A percentile compares a stretch with the other conserved stretches of the same genome.
phyloP scores from a whole-genome alignment of 129 eudicot species.

The Chrysanthemum seticuspe region DNA sequence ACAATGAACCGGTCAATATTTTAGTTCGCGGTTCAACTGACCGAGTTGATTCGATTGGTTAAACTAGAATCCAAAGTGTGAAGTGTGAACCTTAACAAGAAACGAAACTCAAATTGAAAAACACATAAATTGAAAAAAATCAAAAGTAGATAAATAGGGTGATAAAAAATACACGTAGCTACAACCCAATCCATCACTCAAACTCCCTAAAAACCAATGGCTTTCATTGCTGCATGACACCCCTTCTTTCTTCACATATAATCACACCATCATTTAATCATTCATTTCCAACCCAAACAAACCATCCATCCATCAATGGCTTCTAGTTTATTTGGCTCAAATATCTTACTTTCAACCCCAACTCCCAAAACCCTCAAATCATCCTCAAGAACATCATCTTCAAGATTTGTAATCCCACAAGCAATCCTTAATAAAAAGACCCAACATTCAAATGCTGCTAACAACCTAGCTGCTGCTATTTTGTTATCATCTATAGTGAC shows the following conservation, averaged over 20 bases:
- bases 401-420: slow-evolving; percentile 43
- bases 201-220: slow-evolving; percentile 31
- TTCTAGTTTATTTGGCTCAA: slow-evolving; percentile 57
- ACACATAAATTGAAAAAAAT: background rate
- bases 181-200: slow-evolving; percentile 40
- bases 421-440: slow-evolving; percentile 44
- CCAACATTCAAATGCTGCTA: slow-evolving; percentile 46
- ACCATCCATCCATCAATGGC: slow-evolving; percentile 42
- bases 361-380: slow-evolving; percentile 62
- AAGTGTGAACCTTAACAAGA: background rate
- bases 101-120: slow-evolving; percentile 7
- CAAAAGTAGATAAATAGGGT: slow-evolving; percentile 35
- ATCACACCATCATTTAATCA: background rate
- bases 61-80: background rate
- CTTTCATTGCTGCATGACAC: slow-evolving; percentile 38
- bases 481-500: slow-evolving; percentile 57
- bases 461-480: background rate
- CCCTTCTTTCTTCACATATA: slow-evolving; percentile 34
- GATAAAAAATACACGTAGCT: slow-evolving; percentile 45
- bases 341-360: slow-evolving; percentile 53
- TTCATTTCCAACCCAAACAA: slow-evolving; percentile 9
- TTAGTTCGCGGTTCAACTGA: too few relatives aligned
- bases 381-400: slow-evolving; percentile 15
- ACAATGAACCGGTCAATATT: too few relatives aligned
- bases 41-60: too few relatives aligned